These are phyloP conservation scores for Marvania coccoides DNA, from an alignment of 139 green algal genomes.

Conservation along the genomic window DNA sequence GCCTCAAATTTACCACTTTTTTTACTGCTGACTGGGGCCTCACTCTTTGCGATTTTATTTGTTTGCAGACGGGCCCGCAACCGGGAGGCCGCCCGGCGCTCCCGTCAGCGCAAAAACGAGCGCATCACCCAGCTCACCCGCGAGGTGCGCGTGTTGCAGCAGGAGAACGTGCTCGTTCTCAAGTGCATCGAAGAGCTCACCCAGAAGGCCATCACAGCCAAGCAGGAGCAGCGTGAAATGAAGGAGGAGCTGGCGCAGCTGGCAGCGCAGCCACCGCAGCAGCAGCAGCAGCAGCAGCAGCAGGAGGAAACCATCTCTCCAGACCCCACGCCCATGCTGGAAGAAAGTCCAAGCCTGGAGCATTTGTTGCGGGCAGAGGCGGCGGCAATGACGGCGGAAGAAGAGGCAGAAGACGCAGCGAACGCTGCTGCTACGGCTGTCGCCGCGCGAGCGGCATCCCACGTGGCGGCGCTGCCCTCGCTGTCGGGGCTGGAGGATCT, in stretches of 20 bases:
- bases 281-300: too few relatives aligned
- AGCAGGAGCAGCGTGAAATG: neutral
- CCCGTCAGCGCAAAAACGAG: conserved; percentile 17
- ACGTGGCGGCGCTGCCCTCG: neutral
- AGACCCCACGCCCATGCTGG: too few relatives aligned
- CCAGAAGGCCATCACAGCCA: conserved; percentile 7
- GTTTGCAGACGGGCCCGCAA: conserved; percentile 22
- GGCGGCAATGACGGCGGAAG: too few relatives aligned
- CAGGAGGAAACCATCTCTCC: neutral
- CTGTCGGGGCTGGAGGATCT: neutral
- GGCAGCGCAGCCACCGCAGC: neutral
- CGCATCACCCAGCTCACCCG: conserved; percentile 5
- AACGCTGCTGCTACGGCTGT: too few relatives aligned
- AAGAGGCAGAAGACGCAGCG: too few relatives aligned
- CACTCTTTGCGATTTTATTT: too few relatives aligned
- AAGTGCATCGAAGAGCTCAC: conserved; percentile 29
- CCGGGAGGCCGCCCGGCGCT: conserved; percentile 22
- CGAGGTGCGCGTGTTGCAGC: conserved; percentile 6
- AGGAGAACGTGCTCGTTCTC: conserved; percentile 25
- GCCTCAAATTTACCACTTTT: neutral
- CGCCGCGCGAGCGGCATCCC: too few relatives aligned
- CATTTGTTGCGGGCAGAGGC: too few relatives aligned
- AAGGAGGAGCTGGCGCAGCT: neutral
- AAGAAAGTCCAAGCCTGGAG: too few relatives aligned
- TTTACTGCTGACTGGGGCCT: too few relatives aligned